phyloP scores from a whole-genome alignment of 169 alveolate species.

The Condylostoma magnum region DNA sequence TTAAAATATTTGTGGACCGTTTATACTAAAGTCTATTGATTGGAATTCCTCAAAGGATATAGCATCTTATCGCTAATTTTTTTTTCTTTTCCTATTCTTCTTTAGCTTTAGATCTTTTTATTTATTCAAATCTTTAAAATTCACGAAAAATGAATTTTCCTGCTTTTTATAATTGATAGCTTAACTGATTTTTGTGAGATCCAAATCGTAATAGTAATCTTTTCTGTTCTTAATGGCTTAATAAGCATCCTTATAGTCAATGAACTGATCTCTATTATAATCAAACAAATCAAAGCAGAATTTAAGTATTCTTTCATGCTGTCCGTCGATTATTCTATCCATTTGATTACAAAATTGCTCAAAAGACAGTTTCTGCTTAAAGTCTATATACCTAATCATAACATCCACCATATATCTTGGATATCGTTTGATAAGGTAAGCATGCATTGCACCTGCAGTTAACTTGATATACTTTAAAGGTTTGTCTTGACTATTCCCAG shows the following conservation, averaged over 20 bases:
- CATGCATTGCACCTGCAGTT: too few relatives aligned
- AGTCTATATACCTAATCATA: conserved; percentile 4
- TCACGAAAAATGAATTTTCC: conserved; percentile 12
- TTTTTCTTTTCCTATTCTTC: too few relatives aligned
- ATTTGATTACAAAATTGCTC: conserved; percentile 18
- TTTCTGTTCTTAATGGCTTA: not conserved
- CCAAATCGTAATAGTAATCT: not conserved
- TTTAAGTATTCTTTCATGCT: not conserved
- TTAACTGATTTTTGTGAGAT: not conserved
- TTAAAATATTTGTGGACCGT: not conserved
- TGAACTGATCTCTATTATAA: not conserved
- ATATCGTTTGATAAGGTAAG: not conserved
- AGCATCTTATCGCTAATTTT: too few relatives aligned
- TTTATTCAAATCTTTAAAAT: not conserved
- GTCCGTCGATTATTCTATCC: not conserved
- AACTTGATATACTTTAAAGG: too few relatives aligned
- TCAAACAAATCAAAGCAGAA: conserved; percentile 15
- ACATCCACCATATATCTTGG: conserved; percentile 3
- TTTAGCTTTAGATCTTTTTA: too few relatives aligned
- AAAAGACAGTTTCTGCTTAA: not conserved
- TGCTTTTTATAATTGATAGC: not conserved
- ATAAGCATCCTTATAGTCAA: conserved; percentile 18
- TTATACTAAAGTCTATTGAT: too few relatives aligned
- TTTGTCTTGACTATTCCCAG: too few relatives aligned
- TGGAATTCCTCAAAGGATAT: too few relatives aligned